Conservation (phyloP, 2,329 filamentous ascomycete genomes). For the Aspergillus fumigatus region DNA sequence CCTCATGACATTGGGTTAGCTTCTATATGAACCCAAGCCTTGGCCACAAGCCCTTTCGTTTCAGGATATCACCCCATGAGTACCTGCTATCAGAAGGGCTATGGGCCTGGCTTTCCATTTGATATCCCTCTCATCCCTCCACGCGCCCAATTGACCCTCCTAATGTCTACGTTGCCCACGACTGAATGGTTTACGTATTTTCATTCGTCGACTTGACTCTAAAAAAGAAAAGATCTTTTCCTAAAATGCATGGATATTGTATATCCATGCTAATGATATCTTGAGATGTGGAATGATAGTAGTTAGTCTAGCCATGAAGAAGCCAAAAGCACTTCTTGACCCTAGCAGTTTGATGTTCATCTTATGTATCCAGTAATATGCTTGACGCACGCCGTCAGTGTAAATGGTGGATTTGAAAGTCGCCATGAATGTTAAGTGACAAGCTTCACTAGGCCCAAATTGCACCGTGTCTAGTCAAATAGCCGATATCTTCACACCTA, state of each 20-base stretch:
- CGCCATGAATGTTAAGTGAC: background rate
- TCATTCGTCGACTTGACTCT: slow-evolving; percentile 10
- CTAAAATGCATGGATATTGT: background rate
- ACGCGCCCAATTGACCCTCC: background rate
- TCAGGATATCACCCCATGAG: background rate
- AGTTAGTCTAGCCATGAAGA: slow-evolving; percentile 9
- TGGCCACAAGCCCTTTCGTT: background rate
- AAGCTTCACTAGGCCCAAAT: background rate
- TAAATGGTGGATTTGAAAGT: background rate
- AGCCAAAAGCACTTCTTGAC: background rate
- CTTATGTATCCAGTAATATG: background rate
- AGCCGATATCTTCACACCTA: background rate
- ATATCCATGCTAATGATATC: slow-evolving; percentile 15
- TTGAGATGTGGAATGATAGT: slow-evolving; percentile 15
- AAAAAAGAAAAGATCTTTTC: slow-evolving; percentile 10
- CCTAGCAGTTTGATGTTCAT: background rate
- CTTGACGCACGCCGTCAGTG: background rate
- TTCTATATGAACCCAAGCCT: slow-evolving; percentile 8
- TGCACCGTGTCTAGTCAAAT: background rate
- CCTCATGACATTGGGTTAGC: slow-evolving; percentile 1
- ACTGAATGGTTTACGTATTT: slow-evolving; percentile 17
- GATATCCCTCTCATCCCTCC: background rate
- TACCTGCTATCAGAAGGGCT: background rate
- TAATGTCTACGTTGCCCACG: slow-evolving; percentile 14
- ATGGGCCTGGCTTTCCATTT: background rate